Evolutionary conservation across 345 rosid genomes (phyloP).

Genomic region (Syzygium grande): DNA sequence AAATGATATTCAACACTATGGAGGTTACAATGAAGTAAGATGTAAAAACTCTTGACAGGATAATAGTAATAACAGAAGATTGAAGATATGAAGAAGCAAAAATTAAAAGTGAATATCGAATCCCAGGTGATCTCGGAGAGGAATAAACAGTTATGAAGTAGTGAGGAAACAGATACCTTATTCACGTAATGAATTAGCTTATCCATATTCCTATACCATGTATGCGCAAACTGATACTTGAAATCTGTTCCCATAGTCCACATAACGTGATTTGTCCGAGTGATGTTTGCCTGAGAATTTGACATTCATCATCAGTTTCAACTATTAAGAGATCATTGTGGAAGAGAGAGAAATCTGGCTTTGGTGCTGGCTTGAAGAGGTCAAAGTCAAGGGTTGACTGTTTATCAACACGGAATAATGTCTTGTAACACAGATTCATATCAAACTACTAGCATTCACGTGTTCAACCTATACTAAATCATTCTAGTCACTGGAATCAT

Average conservation of each 20-base stretch:
- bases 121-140: background rate
- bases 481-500: background rate
- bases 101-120: background rate
- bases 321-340: background rate
- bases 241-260: constrained; percentile 99
- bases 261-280: constrained; percentile 85
- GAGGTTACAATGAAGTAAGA: background rate
- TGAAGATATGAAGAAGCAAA: background rate
- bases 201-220: constrained; percentile 96
- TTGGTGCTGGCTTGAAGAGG: background rate
- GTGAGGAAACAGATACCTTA: constrained; percentile 36
- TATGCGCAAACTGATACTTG: constrained; percentile 82
- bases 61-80: background rate
- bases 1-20: background rate
- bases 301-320: background rate
- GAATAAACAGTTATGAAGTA: background rate
- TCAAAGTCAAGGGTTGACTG: background rate
- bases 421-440: background rate
- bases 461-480: background rate
- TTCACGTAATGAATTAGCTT: constrained; percentile 94
- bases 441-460: background rate
- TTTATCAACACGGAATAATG: background rate
- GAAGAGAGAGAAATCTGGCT: background rate
- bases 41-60: background rate
- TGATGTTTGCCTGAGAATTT: constrained; percentile 75